Evolutionary conservation across 1,139 yeast species (phyloP).

Genomic region (Ogataea hybrid): DNA sequence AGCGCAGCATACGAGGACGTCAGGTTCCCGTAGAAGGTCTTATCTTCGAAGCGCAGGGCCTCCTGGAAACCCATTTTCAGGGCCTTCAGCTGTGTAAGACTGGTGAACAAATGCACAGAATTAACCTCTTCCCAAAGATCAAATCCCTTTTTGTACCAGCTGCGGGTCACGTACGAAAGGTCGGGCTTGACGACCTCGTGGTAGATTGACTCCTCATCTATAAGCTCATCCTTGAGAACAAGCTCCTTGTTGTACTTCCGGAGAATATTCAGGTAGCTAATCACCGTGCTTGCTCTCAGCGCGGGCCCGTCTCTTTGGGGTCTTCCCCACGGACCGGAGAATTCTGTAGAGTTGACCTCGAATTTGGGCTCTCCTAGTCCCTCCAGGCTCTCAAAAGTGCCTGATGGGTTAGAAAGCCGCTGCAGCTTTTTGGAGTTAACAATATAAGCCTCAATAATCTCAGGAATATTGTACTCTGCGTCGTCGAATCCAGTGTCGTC

Average conservation of each 20-base stretch:
- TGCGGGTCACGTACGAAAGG: slow-evolving; percentile 56
- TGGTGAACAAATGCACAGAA: slow-evolving; percentile 75
- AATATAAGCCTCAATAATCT: slow-evolving; percentile 57
- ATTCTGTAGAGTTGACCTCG: slow-evolving; percentile 60
- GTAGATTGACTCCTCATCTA: slow-evolving; percentile 40
- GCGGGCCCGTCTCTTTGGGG: slow-evolving; percentile 98
- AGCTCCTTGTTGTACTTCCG: slow-evolving; percentile 31
- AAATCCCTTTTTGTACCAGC: slow-evolving; percentile 68
- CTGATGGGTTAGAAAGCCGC: slow-evolving; percentile 65
- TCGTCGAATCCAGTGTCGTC: slow-evolving; percentile 40
- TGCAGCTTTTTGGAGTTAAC: slow-evolving; percentile 59
- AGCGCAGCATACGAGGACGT: slow-evolving; percentile 35
- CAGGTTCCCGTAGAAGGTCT: slow-evolving; percentile 33
- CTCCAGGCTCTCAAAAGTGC: slow-evolving; percentile 49
- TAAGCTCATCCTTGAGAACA: slow-evolving; percentile 19
- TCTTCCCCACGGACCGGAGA: slow-evolving; percentile 77
- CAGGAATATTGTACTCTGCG: slow-evolving; percentile 31
- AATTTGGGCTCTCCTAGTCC: slow-evolving; percentile 94
- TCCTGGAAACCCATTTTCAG: slow-evolving; percentile 54
- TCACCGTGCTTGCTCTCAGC: slow-evolving; percentile 63
- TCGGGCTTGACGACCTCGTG: slow-evolving; percentile 64
- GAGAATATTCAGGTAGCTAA: slow-evolving; percentile 51
- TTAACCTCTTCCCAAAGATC: slow-evolving; percentile 94
- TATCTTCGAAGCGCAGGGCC: slow-evolving; percentile 40
- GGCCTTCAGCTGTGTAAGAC: slow-evolving; percentile 71